Conservation (phyloP, 495 filamentous ascomycete genomes). For the Aspergillus nanangensis region DNA sequence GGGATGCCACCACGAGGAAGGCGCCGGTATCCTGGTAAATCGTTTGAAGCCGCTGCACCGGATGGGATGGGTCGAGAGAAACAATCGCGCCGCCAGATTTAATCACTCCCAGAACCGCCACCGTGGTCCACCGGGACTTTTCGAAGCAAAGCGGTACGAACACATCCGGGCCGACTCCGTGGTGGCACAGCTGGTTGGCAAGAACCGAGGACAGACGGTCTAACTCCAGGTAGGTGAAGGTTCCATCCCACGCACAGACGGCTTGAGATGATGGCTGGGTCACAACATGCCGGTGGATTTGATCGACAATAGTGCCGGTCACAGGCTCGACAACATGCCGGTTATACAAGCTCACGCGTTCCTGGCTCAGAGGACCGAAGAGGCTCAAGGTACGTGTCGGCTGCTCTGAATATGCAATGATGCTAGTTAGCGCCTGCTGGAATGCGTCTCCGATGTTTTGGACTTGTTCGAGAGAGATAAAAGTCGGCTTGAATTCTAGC, state of each 20-base stretch:
- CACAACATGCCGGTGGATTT: neutral
- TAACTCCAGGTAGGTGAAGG: constrained; percentile 38
- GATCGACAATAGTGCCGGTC: too few species aligned
- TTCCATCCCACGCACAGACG: constrained; percentile 39
- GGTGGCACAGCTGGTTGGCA: neutral
- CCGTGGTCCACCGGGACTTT: constrained; percentile 36
- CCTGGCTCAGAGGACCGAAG: too few species aligned
- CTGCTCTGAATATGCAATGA: too few species aligned
- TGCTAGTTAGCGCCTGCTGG: too few species aligned
- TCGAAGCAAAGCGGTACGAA: constrained; percentile 42
- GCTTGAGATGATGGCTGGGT: constrained; percentile 2
- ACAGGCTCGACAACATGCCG: too few species aligned
- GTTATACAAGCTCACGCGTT: too few species aligned
- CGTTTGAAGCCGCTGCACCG: constrained; percentile 36
- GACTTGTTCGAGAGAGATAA: too few species aligned
- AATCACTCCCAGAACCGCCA: constrained; percentile 36
- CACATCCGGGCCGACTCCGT: constrained; percentile 23
- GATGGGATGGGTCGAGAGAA: constrained; percentile 39
- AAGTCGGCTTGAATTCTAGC: too few species aligned
- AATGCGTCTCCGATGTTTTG: too few species aligned
- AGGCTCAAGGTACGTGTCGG: too few species aligned
- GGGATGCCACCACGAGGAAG: constrained; percentile 39
- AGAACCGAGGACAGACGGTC: neutral
- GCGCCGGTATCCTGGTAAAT: constrained; percentile 43
- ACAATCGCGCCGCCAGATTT: constrained; percentile 47